Conservation (phyloP, 805 yeast species). For the Metschnikowia vanudenii region DNA sequence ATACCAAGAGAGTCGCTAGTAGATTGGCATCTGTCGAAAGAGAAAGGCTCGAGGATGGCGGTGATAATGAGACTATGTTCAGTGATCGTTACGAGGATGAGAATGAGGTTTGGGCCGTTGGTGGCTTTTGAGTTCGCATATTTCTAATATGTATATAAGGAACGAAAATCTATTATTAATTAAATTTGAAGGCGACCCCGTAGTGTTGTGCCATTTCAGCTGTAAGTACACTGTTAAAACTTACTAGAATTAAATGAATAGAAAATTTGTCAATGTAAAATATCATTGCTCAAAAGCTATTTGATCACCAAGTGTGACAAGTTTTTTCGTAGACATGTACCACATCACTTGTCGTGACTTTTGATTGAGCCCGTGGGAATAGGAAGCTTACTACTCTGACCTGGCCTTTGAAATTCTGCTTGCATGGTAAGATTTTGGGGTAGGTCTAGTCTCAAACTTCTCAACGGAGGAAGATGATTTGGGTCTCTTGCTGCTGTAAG, state of each 20-base stretch:
- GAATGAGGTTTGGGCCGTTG: conserved; percentile 84
- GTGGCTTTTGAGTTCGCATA: conserved; percentile 37
- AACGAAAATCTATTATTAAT: conserved; percentile 1
- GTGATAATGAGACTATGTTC: conserved; percentile 81
- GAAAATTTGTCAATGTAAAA: too few relatives aligned
- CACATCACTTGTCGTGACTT: conserved; percentile 2
- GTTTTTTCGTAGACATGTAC: too few relatives aligned
- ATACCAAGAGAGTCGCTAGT: conserved; percentile 84
- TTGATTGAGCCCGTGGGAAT: conserved; percentile 7
- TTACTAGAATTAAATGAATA: too few relatives aligned
- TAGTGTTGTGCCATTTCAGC: too few relatives aligned
- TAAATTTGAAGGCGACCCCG: not conserved
- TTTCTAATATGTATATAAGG: not conserved
- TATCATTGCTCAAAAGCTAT: too few relatives aligned
- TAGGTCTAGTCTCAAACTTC: conserved; percentile 50
- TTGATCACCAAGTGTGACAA: too few relatives aligned
- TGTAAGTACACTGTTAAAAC: too few relatives aligned
- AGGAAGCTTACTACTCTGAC: conserved; percentile 2
- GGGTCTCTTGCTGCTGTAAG: conserved; percentile 4
- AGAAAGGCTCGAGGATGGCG: conserved; percentile 86
- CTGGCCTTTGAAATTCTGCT: conserved; percentile 5
- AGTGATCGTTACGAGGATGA: conserved; percentile 87
- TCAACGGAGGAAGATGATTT: conserved; percentile 45
- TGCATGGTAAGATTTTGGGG: conserved; percentile 40
- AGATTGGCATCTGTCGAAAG: conserved; percentile 84